Evolutionary conservation across 2,329 filamentous ascomycete species (phyloP).

Genomic region (Scorias spongiosa): DNA sequence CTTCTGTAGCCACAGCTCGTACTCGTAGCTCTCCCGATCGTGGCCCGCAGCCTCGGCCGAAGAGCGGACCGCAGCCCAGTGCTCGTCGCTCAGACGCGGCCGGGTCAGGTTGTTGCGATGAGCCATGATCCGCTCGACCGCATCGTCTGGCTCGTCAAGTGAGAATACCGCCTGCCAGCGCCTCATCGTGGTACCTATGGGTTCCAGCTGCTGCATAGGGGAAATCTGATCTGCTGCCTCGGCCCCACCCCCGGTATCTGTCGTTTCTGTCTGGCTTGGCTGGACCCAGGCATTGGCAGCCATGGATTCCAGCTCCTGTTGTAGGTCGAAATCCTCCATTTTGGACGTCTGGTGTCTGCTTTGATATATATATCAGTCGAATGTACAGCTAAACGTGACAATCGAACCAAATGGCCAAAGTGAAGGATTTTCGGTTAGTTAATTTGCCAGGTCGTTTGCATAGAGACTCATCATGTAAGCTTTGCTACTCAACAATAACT

Average conservation of each 20-base stretch:
- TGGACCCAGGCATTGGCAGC: conserved; percentile 10
- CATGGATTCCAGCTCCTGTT: conserved; percentile 13
- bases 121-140: conserved; percentile 17
- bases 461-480: too few species aligned
- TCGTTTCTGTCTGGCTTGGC: neutral
- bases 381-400: too few species aligned
- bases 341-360: too few species aligned
- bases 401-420: too few species aligned
- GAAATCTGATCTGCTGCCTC: neutral
- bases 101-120: conserved; percentile 21
- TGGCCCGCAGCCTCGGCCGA: conserved; percentile 21
- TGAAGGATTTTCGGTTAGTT: too few species aligned
- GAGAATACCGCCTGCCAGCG: conserved; percentile 24
- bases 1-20: conserved; percentile 17
- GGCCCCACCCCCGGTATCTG: neutral
- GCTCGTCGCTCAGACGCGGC: conserved; percentile 20
- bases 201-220: conserved; percentile 4
- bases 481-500: too few species aligned
- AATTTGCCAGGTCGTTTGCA: too few species aligned
- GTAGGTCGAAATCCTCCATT: conserved; percentile 13
- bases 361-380: too few species aligned
- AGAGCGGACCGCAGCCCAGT: conserved; percentile 19
- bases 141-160: conserved; percentile 18
- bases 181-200: conserved; percentile 12
- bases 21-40: conserved; percentile 27